phyloP scores from a whole-genome alignment of 164 flowering plant species.

The Stephania japonica region DNA sequence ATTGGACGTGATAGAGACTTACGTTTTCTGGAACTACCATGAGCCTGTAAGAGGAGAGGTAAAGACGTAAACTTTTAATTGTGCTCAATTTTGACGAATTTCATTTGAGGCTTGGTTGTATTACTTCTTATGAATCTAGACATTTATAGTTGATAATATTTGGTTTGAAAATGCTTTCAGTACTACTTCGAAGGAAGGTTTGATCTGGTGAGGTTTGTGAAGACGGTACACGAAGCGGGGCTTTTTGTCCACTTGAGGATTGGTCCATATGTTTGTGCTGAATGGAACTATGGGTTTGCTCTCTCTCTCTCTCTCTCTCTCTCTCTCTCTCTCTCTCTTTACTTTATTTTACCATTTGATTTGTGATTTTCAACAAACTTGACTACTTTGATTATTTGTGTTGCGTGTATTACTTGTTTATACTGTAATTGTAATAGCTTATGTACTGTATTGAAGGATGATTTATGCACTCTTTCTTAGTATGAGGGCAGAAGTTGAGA shows the following conservation, averaged over 20 bases:
- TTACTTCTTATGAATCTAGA: background rate
- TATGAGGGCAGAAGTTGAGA: background rate
- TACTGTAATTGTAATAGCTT: background rate
- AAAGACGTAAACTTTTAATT: background rate
- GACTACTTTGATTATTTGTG: background rate
- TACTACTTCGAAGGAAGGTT: constrained; percentile 53
- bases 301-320: background rate
- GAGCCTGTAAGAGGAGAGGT: constrained; percentile 57
- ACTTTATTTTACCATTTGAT: background rate
- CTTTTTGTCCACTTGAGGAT: constrained; percentile 49
- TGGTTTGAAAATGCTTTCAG: constrained; percentile 20
- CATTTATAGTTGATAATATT: background rate
- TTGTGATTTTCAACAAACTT: background rate
- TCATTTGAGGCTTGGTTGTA: background rate
- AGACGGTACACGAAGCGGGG: constrained; percentile 52
- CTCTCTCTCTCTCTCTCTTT: background rate
- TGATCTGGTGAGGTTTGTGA: constrained; percentile 49
- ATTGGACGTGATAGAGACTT: constrained; percentile 56
- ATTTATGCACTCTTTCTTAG: background rate
- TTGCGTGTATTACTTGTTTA: too few relatives aligned
- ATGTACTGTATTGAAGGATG: background rate
- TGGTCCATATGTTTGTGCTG: constrained; percentile 70
- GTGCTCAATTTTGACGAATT: background rate
- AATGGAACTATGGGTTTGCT: constrained; percentile 62
- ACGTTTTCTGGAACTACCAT: constrained; percentile 58